Evolutionary conservation across 129 eudicot genomes (phyloP), one percentile per base, ranked within the genome.

Genomic region (Arctium lappa): DNA sequence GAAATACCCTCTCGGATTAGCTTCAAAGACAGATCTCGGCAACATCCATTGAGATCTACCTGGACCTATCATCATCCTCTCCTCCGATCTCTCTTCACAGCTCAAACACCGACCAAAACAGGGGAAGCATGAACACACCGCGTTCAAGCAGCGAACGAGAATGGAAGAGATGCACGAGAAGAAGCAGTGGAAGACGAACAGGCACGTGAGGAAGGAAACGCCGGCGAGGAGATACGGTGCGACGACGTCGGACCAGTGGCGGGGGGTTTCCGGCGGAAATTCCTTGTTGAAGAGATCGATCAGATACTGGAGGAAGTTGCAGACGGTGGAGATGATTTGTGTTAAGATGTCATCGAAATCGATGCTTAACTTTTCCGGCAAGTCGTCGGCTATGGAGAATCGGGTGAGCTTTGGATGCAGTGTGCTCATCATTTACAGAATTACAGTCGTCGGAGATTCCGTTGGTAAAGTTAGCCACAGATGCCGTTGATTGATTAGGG

Each of bases 61-160:
- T 0, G 75, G 82, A 27, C 75, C 82, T 40, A 34, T 69, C 82
- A 79, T 79, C 82, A 69, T 79, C 75, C 32, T 18, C 71, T 30
- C 75, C 38, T 48, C 81, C 74, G 63, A 33, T 38, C 34, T 62
- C 6, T 31, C 48, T 33, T 13, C 50, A 38, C 69, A 4, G 63
- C 18, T 13, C 12, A 72, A 69, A 72, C 80, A 76, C 53, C 75
- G 34, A 37, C 34, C 2, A n/a, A 50, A 4, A 42, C 83, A 86
- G 70, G 77, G 29, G 16, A 82, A 76, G 9, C 65, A 32, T 3
- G 74, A 73, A 0, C n/a, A 33, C 5, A 84, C 75, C 8, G 78
- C 13, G 78, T 44, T 32, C 29, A 69, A 83, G 22, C 42, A 56
- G 53, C 83, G 70, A 27, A 39, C n/a, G 33, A 78, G 3, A 18